A percentile compares a stretch with the other conserved stretches of the same genome.
Conservation (phyloP, 2,329 filamentous ascomycete species). For the Seiridium cupressi region DNA sequence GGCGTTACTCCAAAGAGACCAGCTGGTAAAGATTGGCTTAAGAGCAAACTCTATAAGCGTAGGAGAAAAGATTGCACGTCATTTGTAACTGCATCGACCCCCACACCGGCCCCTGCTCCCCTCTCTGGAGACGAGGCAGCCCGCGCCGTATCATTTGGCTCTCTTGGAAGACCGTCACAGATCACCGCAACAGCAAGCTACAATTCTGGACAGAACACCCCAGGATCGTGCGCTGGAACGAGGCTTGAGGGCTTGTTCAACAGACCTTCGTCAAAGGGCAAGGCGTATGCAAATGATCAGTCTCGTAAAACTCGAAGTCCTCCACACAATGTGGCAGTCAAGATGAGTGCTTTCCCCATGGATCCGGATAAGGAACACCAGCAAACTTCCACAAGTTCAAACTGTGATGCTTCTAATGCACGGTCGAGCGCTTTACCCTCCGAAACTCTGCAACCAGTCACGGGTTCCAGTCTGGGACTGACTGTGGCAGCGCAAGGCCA, state of each 20-base stretch:
- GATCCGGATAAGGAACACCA: not conserved
- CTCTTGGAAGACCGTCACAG: not conserved
- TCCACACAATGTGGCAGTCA: not conserved
- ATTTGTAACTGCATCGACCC: not conserved
- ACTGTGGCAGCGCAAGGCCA: too few species aligned
- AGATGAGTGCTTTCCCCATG: not conserved
- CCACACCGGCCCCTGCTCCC: conserved; percentile 1
- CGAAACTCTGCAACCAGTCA: not conserved
- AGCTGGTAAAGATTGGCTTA: conserved; percentile 24
- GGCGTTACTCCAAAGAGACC: conserved; percentile 15
- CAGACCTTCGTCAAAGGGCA: not conserved
- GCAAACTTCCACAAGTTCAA: not conserved
- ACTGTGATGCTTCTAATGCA: not conserved
- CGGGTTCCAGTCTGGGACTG: too few species aligned
- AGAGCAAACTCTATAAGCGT: conserved; percentile 22
- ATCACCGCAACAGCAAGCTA: not conserved
- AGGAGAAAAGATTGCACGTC: conserved; percentile 18
- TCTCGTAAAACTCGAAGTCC: not conserved
- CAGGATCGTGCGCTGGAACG: too few species aligned
- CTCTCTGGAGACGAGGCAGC: conserved; percentile 2
- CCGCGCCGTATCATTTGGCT: not conserved
- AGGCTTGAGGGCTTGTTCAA: not conserved
- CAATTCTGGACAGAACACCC: not conserved
- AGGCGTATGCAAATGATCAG: too few species aligned
- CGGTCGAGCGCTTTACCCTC: not conserved